Conservation (phyloP, 495 filamentous ascomycete species). For the Cladorrhinum samala region DNA sequence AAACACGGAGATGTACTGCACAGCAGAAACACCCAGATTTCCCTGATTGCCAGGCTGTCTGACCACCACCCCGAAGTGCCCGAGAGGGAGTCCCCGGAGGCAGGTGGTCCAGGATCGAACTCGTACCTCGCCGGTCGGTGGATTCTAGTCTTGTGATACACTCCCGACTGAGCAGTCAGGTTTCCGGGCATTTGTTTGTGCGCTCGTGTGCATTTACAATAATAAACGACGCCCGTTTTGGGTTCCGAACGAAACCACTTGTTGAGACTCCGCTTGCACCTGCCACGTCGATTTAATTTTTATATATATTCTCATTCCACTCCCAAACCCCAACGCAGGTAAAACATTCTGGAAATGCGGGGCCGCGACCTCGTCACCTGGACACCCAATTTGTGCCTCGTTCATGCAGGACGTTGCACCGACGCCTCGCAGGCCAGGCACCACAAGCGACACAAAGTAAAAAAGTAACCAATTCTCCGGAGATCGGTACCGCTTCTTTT, state of each 20-base stretch:
- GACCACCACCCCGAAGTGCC: no score
- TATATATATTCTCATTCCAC: not conserved
- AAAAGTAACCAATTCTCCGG: slow-evolving; percentile 12
- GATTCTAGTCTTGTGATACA: not conserved
- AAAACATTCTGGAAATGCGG: not conserved
- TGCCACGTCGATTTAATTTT: slow-evolving; percentile 5
- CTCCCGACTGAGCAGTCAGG: not conserved
- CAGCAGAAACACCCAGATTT: no score
- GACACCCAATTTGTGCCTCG: slow-evolving; percentile 15
- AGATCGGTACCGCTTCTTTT: slow-evolving; percentile 1
- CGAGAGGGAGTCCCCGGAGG: no score
- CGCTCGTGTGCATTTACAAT: not conserved
- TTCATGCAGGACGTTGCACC: slow-evolving; percentile 18
- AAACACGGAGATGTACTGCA: no score
- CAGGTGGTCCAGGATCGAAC: not conserved
- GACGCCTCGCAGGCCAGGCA: slow-evolving; percentile 2
- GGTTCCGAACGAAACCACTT: no score
- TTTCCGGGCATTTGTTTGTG: not conserved
- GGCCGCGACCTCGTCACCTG: slow-evolving; percentile 16
- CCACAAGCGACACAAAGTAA: not conserved
- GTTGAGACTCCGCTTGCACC: not conserved
- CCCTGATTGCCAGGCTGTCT: no score
- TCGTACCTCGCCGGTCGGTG: not conserved
- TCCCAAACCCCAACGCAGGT: no score
- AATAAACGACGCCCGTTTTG: not conserved